These are phyloP conservation scores for Ceratopteris richardii DNA, from an alignment of 75 land plant species.

Conservation along the genomic window DNA sequence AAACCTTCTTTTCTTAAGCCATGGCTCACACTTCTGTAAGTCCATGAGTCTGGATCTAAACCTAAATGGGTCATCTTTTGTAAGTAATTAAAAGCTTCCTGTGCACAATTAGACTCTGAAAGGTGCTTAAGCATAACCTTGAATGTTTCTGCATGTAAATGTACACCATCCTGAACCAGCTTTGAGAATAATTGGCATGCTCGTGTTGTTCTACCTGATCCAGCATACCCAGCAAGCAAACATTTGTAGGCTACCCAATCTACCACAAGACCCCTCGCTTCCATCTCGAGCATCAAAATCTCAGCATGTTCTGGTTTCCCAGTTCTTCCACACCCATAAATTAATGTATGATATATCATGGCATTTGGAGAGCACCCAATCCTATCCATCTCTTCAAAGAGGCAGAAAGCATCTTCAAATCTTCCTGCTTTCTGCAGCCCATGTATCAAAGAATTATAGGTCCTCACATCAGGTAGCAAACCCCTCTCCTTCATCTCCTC, in stretches of 20 bases:
- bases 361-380: slow-evolving; percentile 40
- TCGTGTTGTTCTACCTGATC: slow-evolving; percentile 38
- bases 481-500: slow-evolving; percentile 46
- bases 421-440: slow-evolving; percentile 31
- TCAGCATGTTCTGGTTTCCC: slow-evolving; percentile 48
- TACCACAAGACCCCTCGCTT: slow-evolving; percentile 29
- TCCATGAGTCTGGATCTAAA: neutral
- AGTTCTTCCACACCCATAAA: slow-evolving; percentile 45
- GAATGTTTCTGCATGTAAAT: slow-evolving; percentile 1
- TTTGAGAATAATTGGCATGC: slow-evolving; percentile 15
- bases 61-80: neutral
- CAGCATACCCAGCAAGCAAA: slow-evolving; percentile 49
- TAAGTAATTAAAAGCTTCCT: neutral
- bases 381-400: slow-evolving; percentile 38
- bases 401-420: slow-evolving; percentile 36
- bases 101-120: neutral
- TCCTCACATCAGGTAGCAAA: slow-evolving; percentile 33
- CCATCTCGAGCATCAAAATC: slow-evolving; percentile 39
- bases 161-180: neutral
- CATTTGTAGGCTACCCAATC: slow-evolving; percentile 51
- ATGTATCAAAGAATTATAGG: slow-evolving; percentile 47
- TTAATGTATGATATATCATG: slow-evolving; percentile 45
- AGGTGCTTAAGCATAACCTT: slow-evolving; percentile 3
- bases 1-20: slow-evolving; percentile 1
- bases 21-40: neutral